Evolutionary conservation across 148 eudicot species (phyloP), one percentile per base, ranked within the genome.

Genomic region (Oxyria digyna): DNA sequence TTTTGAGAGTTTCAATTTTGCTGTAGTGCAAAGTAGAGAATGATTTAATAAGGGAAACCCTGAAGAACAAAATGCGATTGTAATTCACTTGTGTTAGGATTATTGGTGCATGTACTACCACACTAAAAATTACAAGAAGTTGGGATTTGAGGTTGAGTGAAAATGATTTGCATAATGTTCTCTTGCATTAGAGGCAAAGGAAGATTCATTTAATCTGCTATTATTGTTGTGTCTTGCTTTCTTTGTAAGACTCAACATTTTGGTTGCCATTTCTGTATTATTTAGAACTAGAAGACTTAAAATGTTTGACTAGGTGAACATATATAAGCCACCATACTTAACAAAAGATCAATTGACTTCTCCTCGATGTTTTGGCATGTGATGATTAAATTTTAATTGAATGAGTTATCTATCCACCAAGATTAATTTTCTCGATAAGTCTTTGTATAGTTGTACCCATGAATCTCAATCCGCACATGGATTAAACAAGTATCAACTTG

Each of bases 221-320:
- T 52, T 52, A 23, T 52, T 52, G 59, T 52, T 52, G 31, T 52
- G 14, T 52, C 14, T 52, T 52, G 59, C 59, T 52, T 52, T 52
- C 24, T 52, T 52, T 23, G 55, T 20, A 20, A 52, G 29, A 52
- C 31, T 52, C 31, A 52, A 9, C 5, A 23, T 21, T 52, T 52
- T 21, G 31, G 4, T 21, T 52, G 29, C 17, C 57, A 50, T 50
- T 50, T 50, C 20, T 50, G 10, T n/a, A 20, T 20, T 50, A 6
- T 50, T 2, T 50, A 21, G 13, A 21, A 21, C 4, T 3, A 3
- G 41, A 38, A 23, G 59, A 1, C 0, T 52, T 20, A 49, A 49
- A 48, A 5, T 45, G 6, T 14, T 45, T 43, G 49, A 43, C 49
- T 43, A 43, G 20, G 17, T 15, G 18, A 43, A 14, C 14, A 42